phyloP scores from a whole-genome alignment of 2,329 filamentous ascomycete genomes.

The Neofusicoccum sp. region DNA sequence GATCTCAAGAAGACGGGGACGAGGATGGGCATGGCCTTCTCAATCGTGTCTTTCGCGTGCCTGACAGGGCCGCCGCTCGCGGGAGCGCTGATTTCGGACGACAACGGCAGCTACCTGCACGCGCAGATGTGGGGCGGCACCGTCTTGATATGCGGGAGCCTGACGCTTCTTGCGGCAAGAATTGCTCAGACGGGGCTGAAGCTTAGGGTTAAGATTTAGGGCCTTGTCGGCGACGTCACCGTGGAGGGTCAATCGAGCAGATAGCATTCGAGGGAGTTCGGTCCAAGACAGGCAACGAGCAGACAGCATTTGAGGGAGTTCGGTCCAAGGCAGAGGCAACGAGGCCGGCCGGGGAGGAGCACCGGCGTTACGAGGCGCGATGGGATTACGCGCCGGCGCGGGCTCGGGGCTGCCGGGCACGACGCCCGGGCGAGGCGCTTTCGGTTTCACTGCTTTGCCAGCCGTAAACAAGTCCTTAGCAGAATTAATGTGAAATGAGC shows the following conservation, averaged over 20 bases:
- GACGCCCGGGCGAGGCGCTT: neutral
- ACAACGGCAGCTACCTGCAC: constrained; percentile 31
- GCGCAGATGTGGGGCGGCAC: constrained; percentile 31
- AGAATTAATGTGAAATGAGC: neutral
- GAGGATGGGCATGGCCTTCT: constrained; percentile 39
- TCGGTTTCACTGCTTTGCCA: neutral
- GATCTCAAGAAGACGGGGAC: constrained; percentile 35
- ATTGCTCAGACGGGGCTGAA: constrained; percentile 32
- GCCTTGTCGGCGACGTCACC: neutral
- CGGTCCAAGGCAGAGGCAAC: too few relatives aligned
- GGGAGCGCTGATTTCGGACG: constrained; percentile 32
- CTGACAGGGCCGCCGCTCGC: constrained; percentile 37
- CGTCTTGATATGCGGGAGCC: constrained; percentile 30
- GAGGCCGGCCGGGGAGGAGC: too few relatives aligned
- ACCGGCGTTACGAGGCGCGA: neutral
- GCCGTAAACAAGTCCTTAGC: neutral
- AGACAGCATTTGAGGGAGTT: too few relatives aligned
- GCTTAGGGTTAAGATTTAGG: constrained; percentile 30
- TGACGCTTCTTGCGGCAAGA: constrained; percentile 31
- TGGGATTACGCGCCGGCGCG: neutral
- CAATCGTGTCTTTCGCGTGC: constrained; percentile 34
- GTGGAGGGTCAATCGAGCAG: too few relatives aligned
- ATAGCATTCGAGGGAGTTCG: too few relatives aligned
- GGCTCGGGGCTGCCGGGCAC: neutral
- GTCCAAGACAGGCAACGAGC: too few relatives aligned